Conservation (phyloP, 257 asterid species). For the Solanum infundibuliforme region DNA sequence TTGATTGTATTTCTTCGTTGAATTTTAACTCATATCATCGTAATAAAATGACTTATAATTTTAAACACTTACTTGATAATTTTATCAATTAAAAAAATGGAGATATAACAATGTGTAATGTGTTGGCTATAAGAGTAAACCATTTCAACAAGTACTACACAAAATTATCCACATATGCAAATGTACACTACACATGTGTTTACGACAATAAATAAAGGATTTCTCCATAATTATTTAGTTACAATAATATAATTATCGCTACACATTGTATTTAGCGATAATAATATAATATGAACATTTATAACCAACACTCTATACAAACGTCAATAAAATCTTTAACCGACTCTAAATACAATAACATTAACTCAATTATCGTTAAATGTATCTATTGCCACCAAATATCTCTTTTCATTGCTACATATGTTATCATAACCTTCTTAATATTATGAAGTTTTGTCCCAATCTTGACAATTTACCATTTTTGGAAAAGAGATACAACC, state of each 20-base stretch:
- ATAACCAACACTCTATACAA: too few relatives aligned
- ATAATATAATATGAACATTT: too few relatives aligned
- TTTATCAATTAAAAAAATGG: not conserved
- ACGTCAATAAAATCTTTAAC: too few relatives aligned
- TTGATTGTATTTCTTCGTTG: not conserved
- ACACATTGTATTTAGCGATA: too few relatives aligned
- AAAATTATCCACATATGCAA: not conserved
- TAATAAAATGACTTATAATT: not conserved
- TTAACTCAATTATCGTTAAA: too few relatives aligned
- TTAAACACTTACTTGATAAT: not conserved
- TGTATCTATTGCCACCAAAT: too few relatives aligned
- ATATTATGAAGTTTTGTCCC: not conserved
- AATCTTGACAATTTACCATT: not conserved
- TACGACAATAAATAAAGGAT: too few relatives aligned
- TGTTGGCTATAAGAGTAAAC: too few relatives aligned
- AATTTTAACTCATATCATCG: not conserved
- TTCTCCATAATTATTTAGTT: too few relatives aligned
- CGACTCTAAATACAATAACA: too few relatives aligned
- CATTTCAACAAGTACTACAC: not conserved
- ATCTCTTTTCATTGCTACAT: not conserved
- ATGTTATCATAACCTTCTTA: not conserved
- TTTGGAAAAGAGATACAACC: not conserved
- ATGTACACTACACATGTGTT: too few relatives aligned
- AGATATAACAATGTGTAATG: not conserved
- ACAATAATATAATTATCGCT: too few relatives aligned